A percentile compares a stretch with the other conserved stretches of the same genome.
Evolutionary conservation across 176 grass and related monocot genomes (phyloP).

Genomic region (Carex cristatella): DNA sequence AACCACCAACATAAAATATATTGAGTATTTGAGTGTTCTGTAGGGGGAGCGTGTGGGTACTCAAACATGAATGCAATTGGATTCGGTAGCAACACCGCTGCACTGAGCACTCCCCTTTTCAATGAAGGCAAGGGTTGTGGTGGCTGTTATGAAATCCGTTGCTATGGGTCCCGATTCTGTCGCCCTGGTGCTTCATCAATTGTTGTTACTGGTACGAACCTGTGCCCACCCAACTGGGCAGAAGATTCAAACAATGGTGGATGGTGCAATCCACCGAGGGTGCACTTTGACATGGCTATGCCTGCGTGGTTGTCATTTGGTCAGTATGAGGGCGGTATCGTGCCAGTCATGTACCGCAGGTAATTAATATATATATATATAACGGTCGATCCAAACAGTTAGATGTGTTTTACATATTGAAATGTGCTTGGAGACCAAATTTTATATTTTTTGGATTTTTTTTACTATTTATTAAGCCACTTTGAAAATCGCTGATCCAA

Average conservation of each 20-base stretch:
- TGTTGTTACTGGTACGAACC: constrained; percentile 61
- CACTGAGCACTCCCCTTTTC: constrained; percentile 32
- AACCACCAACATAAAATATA: not conserved
- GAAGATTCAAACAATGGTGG: constrained; percentile 43
- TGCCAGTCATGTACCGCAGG: constrained; percentile 70
- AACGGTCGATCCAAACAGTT: no score
- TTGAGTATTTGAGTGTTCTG: not conserved
- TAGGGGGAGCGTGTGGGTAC: constrained; percentile 43
- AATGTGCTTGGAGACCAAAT: no score
- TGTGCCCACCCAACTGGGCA: constrained; percentile 63
- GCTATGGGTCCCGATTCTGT: constrained; percentile 34
- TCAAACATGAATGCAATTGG: constrained; percentile 7
- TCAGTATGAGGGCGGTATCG: constrained; percentile 34
- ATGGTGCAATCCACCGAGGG: constrained; percentile 77
- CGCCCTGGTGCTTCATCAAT: constrained; percentile 26
- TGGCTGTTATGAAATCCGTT: constrained; percentile 59
- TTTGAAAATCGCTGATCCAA: no score
- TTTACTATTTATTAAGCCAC: no score
- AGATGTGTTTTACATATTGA: no score
- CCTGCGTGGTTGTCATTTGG: constrained; percentile 46
- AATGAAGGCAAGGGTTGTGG: constrained; percentile 21
- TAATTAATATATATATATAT: not conserved
- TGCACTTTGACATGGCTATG: constrained; percentile 73
- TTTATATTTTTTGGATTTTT: no score
- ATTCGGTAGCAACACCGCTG: constrained; percentile 23